These are phyloP conservation scores for Coniochaeta sp. DNA, from an alignment of 2,329 filamentous ascomycete genomes.

Conservation along the genomic window DNA sequence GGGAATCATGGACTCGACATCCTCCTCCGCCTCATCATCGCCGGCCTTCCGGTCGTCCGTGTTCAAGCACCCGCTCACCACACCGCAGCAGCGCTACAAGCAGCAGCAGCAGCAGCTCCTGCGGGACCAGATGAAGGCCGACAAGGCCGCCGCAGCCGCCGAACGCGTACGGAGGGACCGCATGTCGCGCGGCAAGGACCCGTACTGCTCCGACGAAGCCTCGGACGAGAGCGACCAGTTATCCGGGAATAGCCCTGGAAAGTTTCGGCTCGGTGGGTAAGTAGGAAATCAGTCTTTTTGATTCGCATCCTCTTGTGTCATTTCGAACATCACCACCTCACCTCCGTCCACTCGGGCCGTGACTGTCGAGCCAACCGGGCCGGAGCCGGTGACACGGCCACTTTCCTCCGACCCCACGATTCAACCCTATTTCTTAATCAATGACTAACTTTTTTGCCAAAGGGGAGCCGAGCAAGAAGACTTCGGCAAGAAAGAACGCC, in stretches of 20 bases:
- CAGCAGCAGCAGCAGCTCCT: conserved; percentile 4
- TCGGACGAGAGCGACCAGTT: conserved; percentile 22
- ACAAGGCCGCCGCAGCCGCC: conserved; percentile 20
- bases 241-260: neutral
- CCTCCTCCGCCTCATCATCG: conserved; percentile 6
- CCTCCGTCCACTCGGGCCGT: neutral
- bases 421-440: neutral
- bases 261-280: neutral
- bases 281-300: neutral
- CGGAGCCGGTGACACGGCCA: too few relatives aligned
- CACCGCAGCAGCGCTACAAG: neutral
- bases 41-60: conserved; percentile 75
- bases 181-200: conserved; percentile 52
- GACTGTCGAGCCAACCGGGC: neutral
- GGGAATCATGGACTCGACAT: neutral
- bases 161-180: conserved; percentile 47
- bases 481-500: conserved; percentile 33
- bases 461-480: conserved; percentile 24
- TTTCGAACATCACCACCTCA: neutral
- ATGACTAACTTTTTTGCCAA: neutral
- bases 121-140: neutral
- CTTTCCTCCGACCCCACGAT: neutral
- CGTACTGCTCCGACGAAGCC: conserved; percentile 29
- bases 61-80: neutral
- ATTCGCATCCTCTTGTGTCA: neutral